Evolutionary conservation across 2,329 filamentous ascomycete species (phyloP).

Genomic region (Pseudophaeomoniella oleicola): DNA sequence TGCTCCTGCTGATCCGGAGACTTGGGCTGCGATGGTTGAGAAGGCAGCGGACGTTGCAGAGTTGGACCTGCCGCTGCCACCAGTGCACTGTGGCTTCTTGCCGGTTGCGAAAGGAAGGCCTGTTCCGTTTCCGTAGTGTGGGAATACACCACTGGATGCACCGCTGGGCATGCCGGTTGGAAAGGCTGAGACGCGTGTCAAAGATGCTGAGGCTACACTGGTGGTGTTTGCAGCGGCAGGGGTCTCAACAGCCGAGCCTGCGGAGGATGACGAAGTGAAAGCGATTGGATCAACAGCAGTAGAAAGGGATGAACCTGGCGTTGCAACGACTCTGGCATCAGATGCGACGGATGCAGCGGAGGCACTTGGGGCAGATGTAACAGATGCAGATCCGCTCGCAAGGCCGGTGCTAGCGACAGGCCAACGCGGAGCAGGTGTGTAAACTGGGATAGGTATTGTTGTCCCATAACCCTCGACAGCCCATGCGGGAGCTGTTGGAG

Average conservation of each 20-base stretch:
- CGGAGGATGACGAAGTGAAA: not conserved
- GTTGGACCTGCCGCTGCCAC: too few species aligned
- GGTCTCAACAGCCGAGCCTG: not conserved
- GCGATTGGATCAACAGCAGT: not conserved
- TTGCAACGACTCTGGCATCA: not conserved
- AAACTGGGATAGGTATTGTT: constrained; percentile 17
- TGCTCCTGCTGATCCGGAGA: too few species aligned
- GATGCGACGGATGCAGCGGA: not conserved
- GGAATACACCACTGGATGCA: too few species aligned
- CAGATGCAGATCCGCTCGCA: not conserved
- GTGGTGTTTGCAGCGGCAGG: not conserved
- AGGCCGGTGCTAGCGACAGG: constrained; percentile 1
- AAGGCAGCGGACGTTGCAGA: too few species aligned
- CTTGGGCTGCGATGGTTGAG: too few species aligned
- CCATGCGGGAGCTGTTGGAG: constrained; percentile 17
- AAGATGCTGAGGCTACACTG: not conserved
- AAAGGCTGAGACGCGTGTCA: too few species aligned
- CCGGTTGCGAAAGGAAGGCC: too few species aligned
- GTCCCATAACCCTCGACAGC: constrained; percentile 20
- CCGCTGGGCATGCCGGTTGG: too few species aligned
- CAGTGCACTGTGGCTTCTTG: too few species aligned
- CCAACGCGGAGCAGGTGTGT: constrained; percentile 19
- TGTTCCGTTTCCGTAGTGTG: too few species aligned
- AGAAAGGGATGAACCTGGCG: not conserved
- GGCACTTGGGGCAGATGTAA: not conserved